Base-by-base conservation (phyloP, 192 early-diverging fungal species). In the Pilaira anomala region DNA sequence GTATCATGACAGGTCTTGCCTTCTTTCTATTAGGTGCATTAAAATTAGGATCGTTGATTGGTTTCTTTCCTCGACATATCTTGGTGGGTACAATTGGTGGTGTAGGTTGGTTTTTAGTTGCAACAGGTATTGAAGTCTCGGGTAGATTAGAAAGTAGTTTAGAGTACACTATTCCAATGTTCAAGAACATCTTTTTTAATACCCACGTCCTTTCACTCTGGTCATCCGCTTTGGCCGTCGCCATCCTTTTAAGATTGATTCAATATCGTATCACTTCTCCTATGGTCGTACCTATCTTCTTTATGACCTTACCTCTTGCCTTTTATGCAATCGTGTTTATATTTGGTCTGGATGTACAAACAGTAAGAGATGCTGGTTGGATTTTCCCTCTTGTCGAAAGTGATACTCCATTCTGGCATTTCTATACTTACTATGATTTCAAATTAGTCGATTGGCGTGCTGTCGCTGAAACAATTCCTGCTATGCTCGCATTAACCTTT, bases 81-180 rank as follows among this genome's bases (percentile, higher is more conserved):
- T 80, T 97, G 4, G 93, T 97, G 19, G 95, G 93, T 21, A 97
- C 93, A 72, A 97, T 97, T 66, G 95, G 88, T 74, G 94, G 94
- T 40, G 93, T 97, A 18, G 93, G 94, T 26, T 93, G 92, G 84
- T 99, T 99, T 71, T 68, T 99, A 62, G 58, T 99, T 7, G 80
- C 89, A 44, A 99, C 97, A 0, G 97, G 86, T 18, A 76, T 99
- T 21, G 97, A 99, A 74, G 88, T 98, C 4, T 88, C 92, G 0
- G 84, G 86, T 1, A 71, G 79, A 51, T 53, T 95, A 3, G 73
- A 82, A 16, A 69, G 48, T n/a, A 58, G 53, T 30, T 77, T 93
- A 19, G 78, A 71, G 3, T 85, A 89, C 44, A 76, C 69, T 12
- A 71, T 86, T 26, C 74, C 74, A 4, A 88, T 82, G 3, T 62